These are phyloP conservation scores for Chlamydomonas reinhardtii DNA, from an alignment of 163 green algal genomes.

Conservation along the genomic window DNA sequence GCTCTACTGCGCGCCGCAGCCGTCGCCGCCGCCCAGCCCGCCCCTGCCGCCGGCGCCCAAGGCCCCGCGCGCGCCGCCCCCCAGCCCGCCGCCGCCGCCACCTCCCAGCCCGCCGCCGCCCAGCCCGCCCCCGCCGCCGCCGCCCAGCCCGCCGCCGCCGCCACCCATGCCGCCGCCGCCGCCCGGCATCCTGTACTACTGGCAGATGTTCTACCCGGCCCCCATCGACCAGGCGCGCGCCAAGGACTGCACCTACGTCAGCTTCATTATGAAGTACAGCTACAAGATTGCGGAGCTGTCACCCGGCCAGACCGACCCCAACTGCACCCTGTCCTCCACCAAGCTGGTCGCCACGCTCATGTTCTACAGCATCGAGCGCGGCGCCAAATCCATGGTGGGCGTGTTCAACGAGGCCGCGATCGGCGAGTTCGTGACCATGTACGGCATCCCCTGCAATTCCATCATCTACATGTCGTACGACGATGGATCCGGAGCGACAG, in stretches of 20 bases:
- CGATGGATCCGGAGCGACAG: background rate
- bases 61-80: background rate
- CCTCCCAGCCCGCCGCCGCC: conserved; percentile 15
- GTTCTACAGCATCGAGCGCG: conserved; percentile 1
- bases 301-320: background rate
- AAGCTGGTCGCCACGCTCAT: background rate
- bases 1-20: conserved; percentile 12
- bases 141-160: conserved; percentile 7
- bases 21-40: background rate
- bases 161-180: conserved; percentile 11
- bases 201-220: conserved; percentile 23
- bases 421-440: conserved; percentile 14
- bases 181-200: conserved; percentile 10
- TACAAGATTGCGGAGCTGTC: conserved; percentile 13
- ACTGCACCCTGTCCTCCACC: background rate
- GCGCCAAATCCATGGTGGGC: conserved; percentile 30
- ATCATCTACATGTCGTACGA: conserved; percentile 37
- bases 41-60: background rate
- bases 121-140: background rate
- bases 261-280: conserved; percentile 14
- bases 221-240: background rate
- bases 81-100: conserved; percentile 1
- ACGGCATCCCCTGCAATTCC: conserved; percentile 27
- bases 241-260: background rate
- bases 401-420: conserved; percentile 18